These are phyloP conservation scores for Canavalia gladiata DNA, from an alignment of 306 rosid genomes.

Conservation along the genomic window DNA sequence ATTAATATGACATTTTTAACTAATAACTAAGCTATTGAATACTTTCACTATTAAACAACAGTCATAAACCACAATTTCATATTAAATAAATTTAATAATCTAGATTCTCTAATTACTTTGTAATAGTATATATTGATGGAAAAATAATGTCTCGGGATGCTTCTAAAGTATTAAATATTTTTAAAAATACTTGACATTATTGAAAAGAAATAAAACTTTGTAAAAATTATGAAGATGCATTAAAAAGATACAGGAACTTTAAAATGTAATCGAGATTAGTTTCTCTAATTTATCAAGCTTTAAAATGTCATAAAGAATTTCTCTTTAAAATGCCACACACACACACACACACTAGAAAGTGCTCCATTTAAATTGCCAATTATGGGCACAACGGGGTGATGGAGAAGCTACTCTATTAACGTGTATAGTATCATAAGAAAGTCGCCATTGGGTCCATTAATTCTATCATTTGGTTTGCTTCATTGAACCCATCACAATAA, in stretches of 20 bases:
- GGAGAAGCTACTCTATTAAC: neutral
- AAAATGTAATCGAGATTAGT: neutral
- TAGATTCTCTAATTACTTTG: neutral
- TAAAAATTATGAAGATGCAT: neutral
- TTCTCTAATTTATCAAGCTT: neutral
- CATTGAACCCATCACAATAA: slow-evolving; percentile 46
- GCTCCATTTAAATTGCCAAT: slow-evolving; percentile 2
- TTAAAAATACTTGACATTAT: neutral
- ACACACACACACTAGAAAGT: neutral
- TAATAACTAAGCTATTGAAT: neutral
- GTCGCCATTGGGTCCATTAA: neutral
- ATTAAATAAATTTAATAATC: too few relatives aligned
- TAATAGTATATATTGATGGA: too few relatives aligned
- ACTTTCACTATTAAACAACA: neutral
- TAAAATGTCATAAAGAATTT: slow-evolving; percentile 25
- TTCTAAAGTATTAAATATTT: too few relatives aligned
- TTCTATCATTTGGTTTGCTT: neutral
- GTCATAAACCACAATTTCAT: too few relatives aligned
- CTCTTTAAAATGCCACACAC: neutral
- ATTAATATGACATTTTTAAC: neutral
- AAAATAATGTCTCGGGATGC: too few relatives aligned
- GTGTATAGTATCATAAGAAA: neutral
- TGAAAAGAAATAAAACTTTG: neutral
- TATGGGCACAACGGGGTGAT: slow-evolving; percentile 10
- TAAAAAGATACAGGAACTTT: neutral